These are phyloP conservation scores for Coemansia sp. DNA, from an alignment of 192 early-diverging fungal species.

Conservation along the genomic window DNA sequence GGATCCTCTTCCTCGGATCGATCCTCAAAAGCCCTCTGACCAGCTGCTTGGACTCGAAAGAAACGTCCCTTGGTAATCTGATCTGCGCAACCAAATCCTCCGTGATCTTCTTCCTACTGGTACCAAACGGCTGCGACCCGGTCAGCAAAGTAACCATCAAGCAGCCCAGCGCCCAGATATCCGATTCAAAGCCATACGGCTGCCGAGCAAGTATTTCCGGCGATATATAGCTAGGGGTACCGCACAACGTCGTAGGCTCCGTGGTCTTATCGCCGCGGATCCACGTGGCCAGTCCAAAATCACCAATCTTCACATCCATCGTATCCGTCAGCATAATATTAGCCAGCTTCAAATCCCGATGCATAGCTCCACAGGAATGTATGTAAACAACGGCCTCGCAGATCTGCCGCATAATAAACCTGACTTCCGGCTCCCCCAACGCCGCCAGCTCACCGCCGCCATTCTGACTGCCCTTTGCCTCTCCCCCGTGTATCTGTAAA, in stretches of 20 bases:
- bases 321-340: slow-evolving; percentile 63
- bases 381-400: slow-evolving; percentile 61
- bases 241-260: slow-evolving; percentile 75
- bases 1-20: slow-evolving; percentile 55
- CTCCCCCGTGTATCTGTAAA: neutral
- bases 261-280: slow-evolving; percentile 35
- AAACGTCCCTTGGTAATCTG: slow-evolving; percentile 55
- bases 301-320: slow-evolving; percentile 64
- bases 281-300: slow-evolving; percentile 69
- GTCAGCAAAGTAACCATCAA: slow-evolving; percentile 71
- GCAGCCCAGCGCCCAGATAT: slow-evolving; percentile 78
- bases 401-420: slow-evolving; percentile 57
- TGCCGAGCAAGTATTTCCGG: slow-evolving; percentile 70
- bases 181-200: slow-evolving; percentile 68
- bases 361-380: slow-evolving; percentile 64
- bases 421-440: slow-evolving; percentile 59
- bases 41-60: slow-evolving; percentile 55
- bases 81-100: slow-evolving; percentile 50
- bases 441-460: slow-evolving; percentile 11
- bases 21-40: slow-evolving; percentile 59
- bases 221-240: slow-evolving; percentile 77
- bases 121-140: slow-evolving; percentile 63
- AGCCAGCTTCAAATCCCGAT: slow-evolving; percentile 73
- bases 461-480: neutral
- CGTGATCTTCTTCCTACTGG: slow-evolving; percentile 14